Base-by-base conservation (phyloP, 257 asterid species). In the Salvia miltiorrhiza region DNA sequence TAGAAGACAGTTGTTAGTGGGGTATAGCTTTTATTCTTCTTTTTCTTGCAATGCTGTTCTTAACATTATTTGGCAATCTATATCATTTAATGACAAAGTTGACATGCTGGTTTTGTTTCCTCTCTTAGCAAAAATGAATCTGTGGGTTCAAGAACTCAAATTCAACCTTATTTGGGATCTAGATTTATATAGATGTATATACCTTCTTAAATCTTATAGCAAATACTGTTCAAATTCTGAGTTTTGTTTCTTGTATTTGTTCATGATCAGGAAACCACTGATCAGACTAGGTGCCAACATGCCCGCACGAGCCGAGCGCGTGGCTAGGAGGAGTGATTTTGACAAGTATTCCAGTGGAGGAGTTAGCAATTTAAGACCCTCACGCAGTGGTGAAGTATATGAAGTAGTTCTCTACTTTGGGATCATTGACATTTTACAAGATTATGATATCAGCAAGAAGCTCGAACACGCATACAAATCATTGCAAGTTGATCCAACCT, bases 231-330 rank as follows among this genome's bases (percentile, higher is more conserved):
- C 47, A 9, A 28, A 2, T 61, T 52, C 63, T 61, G 56, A 78
- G 41, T n/a, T 40, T 43, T 37, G 20, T 43, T 37, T 10, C 13
- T 69, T 70, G 16, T 48, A 10, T 45, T 24, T 55, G 40, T 48
- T 23, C 37, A 28, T 69, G 9, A 39, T 58, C 82, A 93, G 98
- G 90, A 90, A 87, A 73, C 96, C 97, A 1, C 74, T 85, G 77
- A 93, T 93, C 63, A 73, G 86, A 63, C 78, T 93, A 23, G 99
- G 99, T 12, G 96, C 96, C 0, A 93, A 93, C 89, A 87, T 90
- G 99, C 99, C 99, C 37, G 99, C 99, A 2, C 80, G 99, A 68
- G 97, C 93, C 14, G 93, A 90, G 74, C 85, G 85, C 47, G 79
- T 88, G 59, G 88, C 80, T 45, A 82, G 98, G 5, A 87, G 88